phyloP scores from a whole-genome alignment of 176 grass and related monocot species.

The Eremochloa ophiuroides region DNA sequence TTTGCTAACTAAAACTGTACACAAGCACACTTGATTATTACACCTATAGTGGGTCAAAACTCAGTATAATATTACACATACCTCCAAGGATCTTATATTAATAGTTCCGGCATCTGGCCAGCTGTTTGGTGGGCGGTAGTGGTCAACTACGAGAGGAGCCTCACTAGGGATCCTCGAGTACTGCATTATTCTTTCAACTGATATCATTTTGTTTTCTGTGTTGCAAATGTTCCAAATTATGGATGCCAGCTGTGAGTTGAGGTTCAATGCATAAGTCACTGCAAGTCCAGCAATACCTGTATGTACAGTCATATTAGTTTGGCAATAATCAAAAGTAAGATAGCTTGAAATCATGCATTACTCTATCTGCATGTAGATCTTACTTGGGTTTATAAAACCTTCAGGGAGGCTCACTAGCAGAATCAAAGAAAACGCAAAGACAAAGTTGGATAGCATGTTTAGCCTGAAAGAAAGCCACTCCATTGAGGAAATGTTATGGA shows the following conservation, averaged over 20 bases:
- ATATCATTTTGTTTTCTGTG: conserved; percentile 98
- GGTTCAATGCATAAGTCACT: conserved; percentile 90
- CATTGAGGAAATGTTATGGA: conserved; percentile 72
- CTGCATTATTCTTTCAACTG: conserved; percentile 96
- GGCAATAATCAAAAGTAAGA: background rate
- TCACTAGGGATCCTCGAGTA: conserved; percentile 83
- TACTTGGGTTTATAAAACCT: conserved; percentile 98
- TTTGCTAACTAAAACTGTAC: background rate
- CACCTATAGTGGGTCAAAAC: background rate
- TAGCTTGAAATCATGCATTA: background rate
- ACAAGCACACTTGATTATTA: background rate
- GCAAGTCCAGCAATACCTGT: conserved; percentile 96
- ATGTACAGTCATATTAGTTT: conserved; percentile 19
- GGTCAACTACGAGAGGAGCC: conserved; percentile 79
- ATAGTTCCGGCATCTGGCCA: conserved; percentile 87
- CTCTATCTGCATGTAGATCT: conserved; percentile 41
- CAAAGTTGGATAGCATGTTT: conserved; percentile 85
- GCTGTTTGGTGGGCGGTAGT: conserved; percentile 40
- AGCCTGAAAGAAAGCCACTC: conserved; percentile 96
- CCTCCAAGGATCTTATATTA: conserved; percentile 80
- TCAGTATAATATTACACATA: conserved; percentile 20
- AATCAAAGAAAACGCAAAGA: conserved; percentile 87
- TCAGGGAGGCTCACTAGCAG: conserved; percentile 91
- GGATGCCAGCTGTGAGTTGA: conserved; percentile 72
- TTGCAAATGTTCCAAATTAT: conserved; percentile 97